Conservation (phyloP, 75 land plant species). For the Ceratopteris richardii region DNA sequence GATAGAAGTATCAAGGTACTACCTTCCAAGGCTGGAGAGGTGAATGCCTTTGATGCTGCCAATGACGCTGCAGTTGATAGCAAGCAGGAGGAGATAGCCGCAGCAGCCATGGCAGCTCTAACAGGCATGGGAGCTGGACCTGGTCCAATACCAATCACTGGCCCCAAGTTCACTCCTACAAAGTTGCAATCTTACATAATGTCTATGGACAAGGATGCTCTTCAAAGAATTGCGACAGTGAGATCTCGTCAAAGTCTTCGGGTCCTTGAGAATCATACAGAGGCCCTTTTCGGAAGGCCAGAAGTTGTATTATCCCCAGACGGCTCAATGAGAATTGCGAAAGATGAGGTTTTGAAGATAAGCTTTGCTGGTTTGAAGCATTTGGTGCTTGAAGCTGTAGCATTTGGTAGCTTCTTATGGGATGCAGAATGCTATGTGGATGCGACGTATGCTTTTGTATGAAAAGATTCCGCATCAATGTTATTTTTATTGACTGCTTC, state of each 20-base stretch:
- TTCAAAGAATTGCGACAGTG: constrained; percentile 59
- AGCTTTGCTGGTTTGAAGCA: constrained; percentile 44
- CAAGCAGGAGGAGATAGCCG: neutral
- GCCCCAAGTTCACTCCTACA: constrained; percentile 13
- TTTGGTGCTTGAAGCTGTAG: constrained; percentile 53
- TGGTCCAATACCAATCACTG: constrained; percentile 8
- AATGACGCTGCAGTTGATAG: neutral
- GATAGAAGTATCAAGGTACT: constrained; percentile 47
- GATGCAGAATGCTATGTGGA: constrained; percentile 56
- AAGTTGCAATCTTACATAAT: constrained; percentile 48
- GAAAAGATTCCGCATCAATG: no score
- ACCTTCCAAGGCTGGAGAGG: constrained; percentile 12
- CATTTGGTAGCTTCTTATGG: constrained; percentile 59
- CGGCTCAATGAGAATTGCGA: constrained; percentile 41
- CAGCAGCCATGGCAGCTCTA: constrained; percentile 1
- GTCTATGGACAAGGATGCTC: constrained; percentile 55
- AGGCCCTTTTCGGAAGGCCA: constrained; percentile 70
- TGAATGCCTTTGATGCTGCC: constrained; percentile 6
- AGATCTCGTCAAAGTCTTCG: constrained; percentile 53
- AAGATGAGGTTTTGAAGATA: constrained; percentile 39
- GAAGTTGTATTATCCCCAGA: constrained; percentile 43
- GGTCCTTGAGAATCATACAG: constrained; percentile 72
- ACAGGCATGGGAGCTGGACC: neutral
- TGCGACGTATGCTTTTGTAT: constrained; percentile 34
- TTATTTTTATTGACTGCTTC: no score